Conservation (phyloP, 805 yeast species). For the Spathaspora passalidarum region DNA sequence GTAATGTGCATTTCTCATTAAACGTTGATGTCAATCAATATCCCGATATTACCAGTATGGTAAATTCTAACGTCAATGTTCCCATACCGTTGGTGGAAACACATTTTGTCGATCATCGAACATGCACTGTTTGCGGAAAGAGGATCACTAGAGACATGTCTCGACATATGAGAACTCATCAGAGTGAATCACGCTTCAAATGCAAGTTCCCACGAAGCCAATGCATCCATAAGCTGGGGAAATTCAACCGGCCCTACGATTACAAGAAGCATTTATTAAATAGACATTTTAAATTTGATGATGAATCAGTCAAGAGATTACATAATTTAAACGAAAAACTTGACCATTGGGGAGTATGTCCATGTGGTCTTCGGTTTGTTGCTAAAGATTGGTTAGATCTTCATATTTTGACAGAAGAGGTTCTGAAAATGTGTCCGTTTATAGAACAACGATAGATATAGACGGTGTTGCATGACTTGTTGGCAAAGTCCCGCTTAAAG, state of each 20-base stretch:
- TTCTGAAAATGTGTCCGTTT: slow-evolving; percentile 17
- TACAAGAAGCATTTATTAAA: slow-evolving; percentile 63
- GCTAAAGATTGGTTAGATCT: slow-evolving; percentile 36
- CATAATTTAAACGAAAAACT: slow-evolving; percentile 55
- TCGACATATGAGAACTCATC: slow-evolving; percentile 62
- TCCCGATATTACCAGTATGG: slow-evolving; percentile 39
- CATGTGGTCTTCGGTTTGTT: slow-evolving; percentile 32
- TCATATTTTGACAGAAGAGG: slow-evolving; percentile 29
- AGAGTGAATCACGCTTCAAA: slow-evolving; percentile 50
- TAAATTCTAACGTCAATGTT: slow-evolving; percentile 31
- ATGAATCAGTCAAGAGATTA: slow-evolving; percentile 38
- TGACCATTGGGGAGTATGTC: slow-evolving; percentile 49
- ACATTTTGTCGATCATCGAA: slow-evolving; percentile 35
- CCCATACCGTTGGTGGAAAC: slow-evolving; percentile 35
- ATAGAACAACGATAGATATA: slow-evolving; percentile 6
- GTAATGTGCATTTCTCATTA: neutral
- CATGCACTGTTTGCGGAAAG: slow-evolving; percentile 54
- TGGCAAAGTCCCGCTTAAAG: neutral
- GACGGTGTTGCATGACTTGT: no score
- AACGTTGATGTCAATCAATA: slow-evolving; percentile 18
- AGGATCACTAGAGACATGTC: slow-evolving; percentile 58
- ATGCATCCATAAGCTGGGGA: slow-evolving; percentile 59
- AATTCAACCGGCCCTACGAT: slow-evolving; percentile 66
- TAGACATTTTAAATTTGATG: slow-evolving; percentile 56
- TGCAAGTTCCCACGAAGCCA: slow-evolving; percentile 55